Evolutionary conservation across 2,329 filamentous ascomycete genomes (phyloP).

Genomic region (Leptodontidium sp.): DNA sequence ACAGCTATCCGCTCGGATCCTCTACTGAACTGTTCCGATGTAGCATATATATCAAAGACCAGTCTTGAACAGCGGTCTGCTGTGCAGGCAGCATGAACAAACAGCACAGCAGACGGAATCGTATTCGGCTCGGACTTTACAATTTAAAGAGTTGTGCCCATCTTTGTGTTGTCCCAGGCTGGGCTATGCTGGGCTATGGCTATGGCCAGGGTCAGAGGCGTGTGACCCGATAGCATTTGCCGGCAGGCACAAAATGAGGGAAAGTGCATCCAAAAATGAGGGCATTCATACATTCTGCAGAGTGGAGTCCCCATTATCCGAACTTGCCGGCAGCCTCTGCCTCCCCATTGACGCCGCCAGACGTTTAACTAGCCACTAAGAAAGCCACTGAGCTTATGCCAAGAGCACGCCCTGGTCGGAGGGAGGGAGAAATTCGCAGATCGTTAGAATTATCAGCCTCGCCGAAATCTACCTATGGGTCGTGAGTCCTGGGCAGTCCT

Average conservation of each 20-base stretch:
- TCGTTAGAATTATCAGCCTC: neutral
- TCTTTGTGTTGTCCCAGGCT: neutral
- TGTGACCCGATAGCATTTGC: neutral
- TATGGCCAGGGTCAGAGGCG: neutral
- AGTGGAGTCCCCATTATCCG: slow-evolving; percentile 9
- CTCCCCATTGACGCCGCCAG: neutral
- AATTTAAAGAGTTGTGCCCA: neutral
- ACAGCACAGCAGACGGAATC: neutral
- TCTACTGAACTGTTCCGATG: neutral
- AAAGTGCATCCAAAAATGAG: neutral
- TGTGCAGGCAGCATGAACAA: neutral
- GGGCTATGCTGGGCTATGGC: neutral
- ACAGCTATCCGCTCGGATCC: no score
- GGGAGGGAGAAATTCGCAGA: neutral
- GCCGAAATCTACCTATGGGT: neutral
- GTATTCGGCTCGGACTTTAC: neutral
- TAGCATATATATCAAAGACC: neutral
- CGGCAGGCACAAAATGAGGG: neutral
- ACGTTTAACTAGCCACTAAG: slow-evolving; percentile 5
- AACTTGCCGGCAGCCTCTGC: slow-evolving; percentile 2
- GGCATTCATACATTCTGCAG: slow-evolving; percentile 10
- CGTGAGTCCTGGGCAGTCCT: no score
- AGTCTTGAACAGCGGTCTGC: neutral
- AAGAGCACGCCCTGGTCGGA: neutral
- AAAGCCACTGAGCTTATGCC: neutral